Evolutionary conservation across 352 stramenopile species (phyloP).

Genomic region (Phytophthora rubi): DNA sequence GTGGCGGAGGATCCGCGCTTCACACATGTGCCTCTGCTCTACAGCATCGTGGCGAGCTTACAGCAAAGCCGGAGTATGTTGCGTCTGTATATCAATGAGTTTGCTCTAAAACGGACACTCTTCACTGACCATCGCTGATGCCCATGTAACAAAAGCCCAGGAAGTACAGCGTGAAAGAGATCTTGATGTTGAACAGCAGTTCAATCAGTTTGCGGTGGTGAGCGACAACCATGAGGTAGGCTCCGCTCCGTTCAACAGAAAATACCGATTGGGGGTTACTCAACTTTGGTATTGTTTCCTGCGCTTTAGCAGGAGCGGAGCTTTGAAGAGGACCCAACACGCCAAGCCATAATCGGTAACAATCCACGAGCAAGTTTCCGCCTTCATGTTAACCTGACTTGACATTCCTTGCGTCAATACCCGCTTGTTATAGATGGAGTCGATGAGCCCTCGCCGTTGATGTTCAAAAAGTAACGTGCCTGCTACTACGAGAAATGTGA

Average conservation of each 20-base stretch:
- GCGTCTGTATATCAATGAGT: too few species aligned
- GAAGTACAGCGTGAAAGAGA: conserved; percentile 28
- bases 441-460: conserved; percentile 46
- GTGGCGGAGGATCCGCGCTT: conserved; percentile 73
- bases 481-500: neutral
- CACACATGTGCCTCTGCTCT: conserved; percentile 80
- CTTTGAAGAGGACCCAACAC: conserved; percentile 22
- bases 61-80: conserved; percentile 46
- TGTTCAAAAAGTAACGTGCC: conserved; percentile 51
- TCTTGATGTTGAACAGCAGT: conserved; percentile 27
- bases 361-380: neutral
- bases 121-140: neutral
- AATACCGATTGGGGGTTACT: neutral
- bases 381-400: neutral
- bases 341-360: conserved; percentile 16
- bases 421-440: conserved; percentile 15
- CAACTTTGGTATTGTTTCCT: neutral
- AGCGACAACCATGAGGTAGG: conserved; percentile 20
- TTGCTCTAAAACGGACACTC: too few species aligned
- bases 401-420: neutral
- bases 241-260: neutral
- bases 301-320: conserved; percentile 7
- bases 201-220: conserved; percentile 30
- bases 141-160: conserved; percentile 8
- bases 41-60: conserved; percentile 72